Evolutionary conservation across 2,329 filamentous ascomycete genomes (phyloP).

Genomic region (Tolypocladium amazonense): DNA sequence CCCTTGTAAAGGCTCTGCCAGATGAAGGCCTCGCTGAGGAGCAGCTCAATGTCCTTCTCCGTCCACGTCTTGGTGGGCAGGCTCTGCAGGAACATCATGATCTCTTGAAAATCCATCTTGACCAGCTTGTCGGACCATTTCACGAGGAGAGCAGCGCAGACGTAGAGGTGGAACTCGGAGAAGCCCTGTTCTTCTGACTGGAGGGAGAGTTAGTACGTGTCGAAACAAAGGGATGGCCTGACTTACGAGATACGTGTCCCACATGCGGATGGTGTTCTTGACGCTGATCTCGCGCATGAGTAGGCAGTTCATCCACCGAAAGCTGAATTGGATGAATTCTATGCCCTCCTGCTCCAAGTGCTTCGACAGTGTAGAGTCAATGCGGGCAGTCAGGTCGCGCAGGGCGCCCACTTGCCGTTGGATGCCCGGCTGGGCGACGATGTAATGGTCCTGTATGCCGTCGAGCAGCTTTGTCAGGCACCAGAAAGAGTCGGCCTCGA

Average conservation of each 20-base stretch:
- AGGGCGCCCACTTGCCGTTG: constrained; percentile 85
- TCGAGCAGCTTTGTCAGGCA: constrained; percentile 96
- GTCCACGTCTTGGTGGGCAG: constrained; percentile 91
- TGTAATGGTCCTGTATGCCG: constrained; percentile 98
- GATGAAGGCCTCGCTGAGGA: constrained; percentile 94
- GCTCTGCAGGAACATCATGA: constrained; percentile 98
- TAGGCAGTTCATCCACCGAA: constrained; percentile 99
- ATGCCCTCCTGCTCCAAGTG: constrained; percentile 86
- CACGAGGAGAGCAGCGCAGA: constrained; percentile 93
- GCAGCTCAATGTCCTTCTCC: constrained; percentile 92
- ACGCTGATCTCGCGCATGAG: constrained; percentile 97
- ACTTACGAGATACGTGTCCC: constrained; percentile 94
- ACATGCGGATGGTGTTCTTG: constrained; percentile 95
- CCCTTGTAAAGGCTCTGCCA: constrained; percentile 98
- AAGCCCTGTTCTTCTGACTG: constrained; percentile 98
- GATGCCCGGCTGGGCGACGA: constrained; percentile 93
- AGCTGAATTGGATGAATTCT: constrained; percentile 98
- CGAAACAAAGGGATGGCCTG: not conserved
- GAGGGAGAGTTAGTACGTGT: constrained; percentile 5
- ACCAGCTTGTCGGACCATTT: constrained; percentile 95
- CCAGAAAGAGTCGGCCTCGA: constrained; percentile 98
- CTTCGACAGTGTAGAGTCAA: constrained; percentile 73
- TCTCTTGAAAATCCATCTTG: constrained; percentile 96
- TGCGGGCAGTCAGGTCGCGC: constrained; percentile 80
- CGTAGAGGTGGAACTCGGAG: constrained; percentile 95